Percentiles rank a stretch among this genome's conserved stretches.
phyloP scores from a whole-genome alignment of 306 rosid genomes.

The Lotus japonicus region DNA sequence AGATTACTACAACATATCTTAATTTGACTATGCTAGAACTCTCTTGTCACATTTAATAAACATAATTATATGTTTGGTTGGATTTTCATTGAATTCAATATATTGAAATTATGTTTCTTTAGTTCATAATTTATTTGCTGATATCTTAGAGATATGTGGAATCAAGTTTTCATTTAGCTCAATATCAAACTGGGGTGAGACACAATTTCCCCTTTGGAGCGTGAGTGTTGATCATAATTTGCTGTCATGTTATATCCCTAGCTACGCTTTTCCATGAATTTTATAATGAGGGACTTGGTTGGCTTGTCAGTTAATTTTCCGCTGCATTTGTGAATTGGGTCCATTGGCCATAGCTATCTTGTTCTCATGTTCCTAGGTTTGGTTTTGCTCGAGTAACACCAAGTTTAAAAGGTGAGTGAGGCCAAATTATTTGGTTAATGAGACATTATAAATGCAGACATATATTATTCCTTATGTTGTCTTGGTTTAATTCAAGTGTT shows the following conservation, averaged over 20 bases:
- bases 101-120: no score
- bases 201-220: constrained; percentile 9
- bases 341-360: not conserved
- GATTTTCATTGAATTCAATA: no score
- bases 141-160: no score
- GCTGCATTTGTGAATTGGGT: not conserved
- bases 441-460: not conserved
- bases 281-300: constrained; percentile 24
- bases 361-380: not conserved
- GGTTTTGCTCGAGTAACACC: not conserved
- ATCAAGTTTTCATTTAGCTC: no score
- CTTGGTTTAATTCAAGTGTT: not conserved
- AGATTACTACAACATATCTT: no score
- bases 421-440: not conserved
- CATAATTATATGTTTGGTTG: no score
- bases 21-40: no score
- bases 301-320: not conserved
- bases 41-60: no score
- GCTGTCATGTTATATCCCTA: not conserved
- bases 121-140: no score
- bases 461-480: not conserved
- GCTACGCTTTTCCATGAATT: constrained; percentile 19
- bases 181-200: not conserved
- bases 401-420: not conserved
- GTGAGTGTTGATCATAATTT: constrained; percentile 15